A percentile compares a stretch with the other conserved stretches of the same genome.
Conservation (phyloP, 371 early-diverging fungal genomes). For the Catenaria anguillulae region DNA sequence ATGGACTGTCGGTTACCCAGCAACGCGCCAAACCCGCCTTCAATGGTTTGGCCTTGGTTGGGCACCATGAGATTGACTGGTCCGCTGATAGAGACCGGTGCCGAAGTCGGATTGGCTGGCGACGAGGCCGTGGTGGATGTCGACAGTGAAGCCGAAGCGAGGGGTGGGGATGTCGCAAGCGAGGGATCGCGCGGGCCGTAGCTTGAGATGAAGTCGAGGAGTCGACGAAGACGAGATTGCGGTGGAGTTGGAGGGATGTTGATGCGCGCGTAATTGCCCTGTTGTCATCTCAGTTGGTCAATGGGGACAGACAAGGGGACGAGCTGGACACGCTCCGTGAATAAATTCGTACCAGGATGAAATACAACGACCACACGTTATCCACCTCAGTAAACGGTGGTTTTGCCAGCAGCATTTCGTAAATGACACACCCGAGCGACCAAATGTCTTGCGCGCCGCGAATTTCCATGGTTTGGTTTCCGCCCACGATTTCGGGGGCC, state of each 20-base stretch:
- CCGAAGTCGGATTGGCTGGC: too few species aligned
- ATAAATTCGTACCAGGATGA: not conserved
- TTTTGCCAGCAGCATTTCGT: not conserved
- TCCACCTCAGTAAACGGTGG: conserved; percentile 1
- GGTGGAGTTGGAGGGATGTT: not conserved
- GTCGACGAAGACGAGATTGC: not conserved
- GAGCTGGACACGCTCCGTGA: too few species aligned
- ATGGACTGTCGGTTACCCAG: too few species aligned
- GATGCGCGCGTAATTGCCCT: not conserved
- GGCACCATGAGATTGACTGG: too few species aligned
- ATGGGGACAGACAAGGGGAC: not conserved
- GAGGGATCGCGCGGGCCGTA: too few species aligned
- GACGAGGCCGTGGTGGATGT: too few species aligned
- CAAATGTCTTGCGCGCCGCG: not conserved
- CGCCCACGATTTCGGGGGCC: not conserved
- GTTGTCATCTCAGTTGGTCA: not conserved
- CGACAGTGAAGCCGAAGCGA: too few species aligned
- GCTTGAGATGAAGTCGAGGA: not conserved
- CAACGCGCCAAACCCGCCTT: too few species aligned
- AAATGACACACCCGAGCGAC: not conserved
- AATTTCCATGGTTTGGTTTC: not conserved
- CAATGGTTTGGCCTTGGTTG: too few species aligned
- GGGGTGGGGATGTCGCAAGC: too few species aligned
- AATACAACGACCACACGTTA: conserved; percentile 1
- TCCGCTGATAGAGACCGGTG: too few species aligned